Evolutionary conservation across 306 rosid genomes (phyloP).

Genomic region (Acacia confusa): DNA sequence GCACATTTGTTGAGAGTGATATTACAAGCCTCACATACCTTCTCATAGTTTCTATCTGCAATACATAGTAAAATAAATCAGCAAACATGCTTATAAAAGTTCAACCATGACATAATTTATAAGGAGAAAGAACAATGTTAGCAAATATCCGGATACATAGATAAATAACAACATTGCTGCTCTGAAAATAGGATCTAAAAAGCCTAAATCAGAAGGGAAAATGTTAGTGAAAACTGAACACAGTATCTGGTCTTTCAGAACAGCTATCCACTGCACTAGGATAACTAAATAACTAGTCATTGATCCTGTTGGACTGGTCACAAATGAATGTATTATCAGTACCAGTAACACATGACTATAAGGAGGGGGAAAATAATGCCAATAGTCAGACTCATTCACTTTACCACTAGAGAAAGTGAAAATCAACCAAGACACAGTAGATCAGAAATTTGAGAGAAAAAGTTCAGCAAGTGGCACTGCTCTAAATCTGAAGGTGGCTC

Average conservation of each 20-base stretch:
- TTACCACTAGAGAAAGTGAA: not conserved
- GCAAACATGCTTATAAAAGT: conserved; percentile 4
- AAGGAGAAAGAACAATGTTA: not conserved
- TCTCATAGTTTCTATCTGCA: conserved; percentile 60
- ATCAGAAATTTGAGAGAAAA: not conserved
- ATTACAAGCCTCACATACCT: conserved; percentile 64
- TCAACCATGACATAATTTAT: not conserved
- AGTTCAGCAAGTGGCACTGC: not conserved
- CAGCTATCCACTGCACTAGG: not conserved
- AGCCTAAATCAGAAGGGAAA: not conserved
- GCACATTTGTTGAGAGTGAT: conserved; percentile 65
- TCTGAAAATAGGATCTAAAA: not conserved
- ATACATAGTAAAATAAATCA: conserved; percentile 12
- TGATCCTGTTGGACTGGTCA: not conserved
- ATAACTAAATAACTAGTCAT: not conserved
- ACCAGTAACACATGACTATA: not conserved
- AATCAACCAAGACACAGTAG: conserved; percentile 5
- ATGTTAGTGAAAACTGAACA: not conserved
- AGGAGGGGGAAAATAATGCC: not conserved
- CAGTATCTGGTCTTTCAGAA: not conserved
- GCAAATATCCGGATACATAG: not conserved
- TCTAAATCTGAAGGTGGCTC: not conserved
- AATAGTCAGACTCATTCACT: not conserved
- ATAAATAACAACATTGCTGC: not conserved
- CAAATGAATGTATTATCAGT: not conserved